Base-by-base conservation (phyloP, 768 basidiomycete genomes). In the Boletus sp. region DNA sequence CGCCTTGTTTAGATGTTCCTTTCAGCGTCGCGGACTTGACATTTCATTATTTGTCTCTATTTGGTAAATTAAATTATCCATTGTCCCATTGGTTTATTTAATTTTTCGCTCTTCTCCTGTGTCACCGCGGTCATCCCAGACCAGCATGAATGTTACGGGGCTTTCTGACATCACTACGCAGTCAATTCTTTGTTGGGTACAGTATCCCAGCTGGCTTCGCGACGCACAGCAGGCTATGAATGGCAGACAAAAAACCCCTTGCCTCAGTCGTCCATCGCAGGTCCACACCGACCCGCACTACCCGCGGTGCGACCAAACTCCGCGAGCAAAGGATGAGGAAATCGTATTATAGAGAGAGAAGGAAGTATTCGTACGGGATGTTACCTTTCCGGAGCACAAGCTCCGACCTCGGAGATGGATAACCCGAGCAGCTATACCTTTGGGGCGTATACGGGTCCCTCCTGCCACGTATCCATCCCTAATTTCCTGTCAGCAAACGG, bases 341-440 rank as follows among this genome's bases (percentile, higher is more conserved):
- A 17, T 17, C 34, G 7, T 35, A 17, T 17, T 8, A 2, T 25
- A 4, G 2, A 25, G 2, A 35, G 2, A 17, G 2, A 5, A 7
- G 77, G 53, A 68, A 83, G 15, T 75, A 72, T 15, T 71, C 80
- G 64, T 74, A 79, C 2, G 75, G 56, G 6, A 79, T 71, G 5
- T 77, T 72, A 1, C 79, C 75, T 59, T 87, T 84, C 14, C 74
- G 74, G 27, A 87, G 74, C 2, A 83, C 83, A 33, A 87, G 70
- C 54, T 84, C 79, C 4, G 2, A 25, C 4, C 21, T n/a, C n/a
- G n/a, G n/a, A n/a, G n/a, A 40, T 8, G 2, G 7, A 23, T 33
- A 21, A 14, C 25, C 13, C 14, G 35, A 14, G 37, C 14, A 50
- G 13, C 29, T 17, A 15, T 25, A 42, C 50, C 50, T 50, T 50